Base-by-base conservation (phyloP, 2,329 filamentous ascomycete genomes). In the Monosporascus sp. region DNA sequence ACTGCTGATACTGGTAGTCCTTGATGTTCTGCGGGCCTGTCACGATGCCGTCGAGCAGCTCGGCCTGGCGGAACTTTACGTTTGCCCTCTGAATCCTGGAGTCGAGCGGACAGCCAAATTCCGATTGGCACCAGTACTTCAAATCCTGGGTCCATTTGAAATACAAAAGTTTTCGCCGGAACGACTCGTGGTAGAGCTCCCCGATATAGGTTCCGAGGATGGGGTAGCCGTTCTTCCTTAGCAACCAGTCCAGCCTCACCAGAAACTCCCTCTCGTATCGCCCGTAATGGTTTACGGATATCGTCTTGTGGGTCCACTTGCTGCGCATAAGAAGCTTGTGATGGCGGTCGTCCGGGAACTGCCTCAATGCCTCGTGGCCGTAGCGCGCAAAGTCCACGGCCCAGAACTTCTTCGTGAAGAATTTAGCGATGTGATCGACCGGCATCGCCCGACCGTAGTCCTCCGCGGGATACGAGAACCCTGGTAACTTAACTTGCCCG, bases 351-450 rank as follows among this genome's bases (percentile, higher is more conserved):
- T 47, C 48, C 3, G 56, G 46, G 17, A 50, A 14, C 45, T 60
- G 43, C 50, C 57, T 60, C 14, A 66, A 20, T 5, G 59, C 56
- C 1, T 52, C 52, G 43, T 37, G 46, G 7, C 64, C 63, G 41
- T 54, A 64, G 1, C 14, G 31, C 5, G 7, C n/a, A 31, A 59
- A 57, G 1, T 62, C 59, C 3, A 37, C 31, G 3, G 57, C 48
- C 66, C 65, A 68, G 45, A 65, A 68, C 1, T 44, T 18, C 50
- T 65, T 49, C 2, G 27, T 56, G 52, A 68, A 68, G n/a, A 65
- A 57, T 48, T 57, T 60, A 31, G 49, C 56, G 9, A 62, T 46
- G 37, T 52, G 58, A 1, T 60, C 55, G 6, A 67, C 27, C 11
- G 59, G 51, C 1, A 66, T 1, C n/a, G 59, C 58, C 2, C 25